Evolutionary conservation across 495 filamentous ascomycete species (phyloP).

Genomic region (Astrocystis sublimbata): DNA sequence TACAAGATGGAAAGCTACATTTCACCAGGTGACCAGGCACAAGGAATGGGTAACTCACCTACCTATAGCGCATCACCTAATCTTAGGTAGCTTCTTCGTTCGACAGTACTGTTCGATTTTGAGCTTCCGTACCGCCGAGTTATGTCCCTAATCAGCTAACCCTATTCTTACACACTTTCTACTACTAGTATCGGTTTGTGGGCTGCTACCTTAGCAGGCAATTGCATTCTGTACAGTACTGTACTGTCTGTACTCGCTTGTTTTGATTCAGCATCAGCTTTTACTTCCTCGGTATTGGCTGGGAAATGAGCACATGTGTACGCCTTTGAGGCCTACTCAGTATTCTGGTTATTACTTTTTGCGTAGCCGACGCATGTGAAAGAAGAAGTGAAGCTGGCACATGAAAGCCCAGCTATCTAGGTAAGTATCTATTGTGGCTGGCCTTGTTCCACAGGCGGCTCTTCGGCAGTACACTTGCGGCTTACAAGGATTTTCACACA

Average conservation of each 20-base stretch:
- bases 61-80: not conserved
- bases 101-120: not conserved
- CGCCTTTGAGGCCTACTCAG: not conserved
- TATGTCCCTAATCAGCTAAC: not conserved
- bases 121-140: not conserved
- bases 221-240: not conserved
- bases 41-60: too few relatives aligned
- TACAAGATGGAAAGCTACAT: not conserved
- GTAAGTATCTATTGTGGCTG: too few relatives aligned
- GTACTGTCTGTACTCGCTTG: not conserved
- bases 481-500: not conserved
- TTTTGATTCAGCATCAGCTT: not conserved
- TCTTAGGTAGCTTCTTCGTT: too few relatives aligned
- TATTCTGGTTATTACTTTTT: not conserved
- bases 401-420: too few relatives aligned
- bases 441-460: not conserved
- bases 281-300: not conserved
- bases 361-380: not conserved
- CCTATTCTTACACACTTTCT: not conserved
- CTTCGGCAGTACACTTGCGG: not conserved
- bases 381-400: too few relatives aligned
- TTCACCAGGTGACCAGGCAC: too few relatives aligned
- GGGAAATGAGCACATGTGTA: too few relatives aligned
- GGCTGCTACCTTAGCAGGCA: not conserved
- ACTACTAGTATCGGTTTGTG: not conserved